Percentiles rank a stretch among this genome's conserved stretches.
Evolutionary conservation across 2,329 filamentous ascomycete genomes (phyloP).

Genomic region (Claviceps sp.): DNA sequence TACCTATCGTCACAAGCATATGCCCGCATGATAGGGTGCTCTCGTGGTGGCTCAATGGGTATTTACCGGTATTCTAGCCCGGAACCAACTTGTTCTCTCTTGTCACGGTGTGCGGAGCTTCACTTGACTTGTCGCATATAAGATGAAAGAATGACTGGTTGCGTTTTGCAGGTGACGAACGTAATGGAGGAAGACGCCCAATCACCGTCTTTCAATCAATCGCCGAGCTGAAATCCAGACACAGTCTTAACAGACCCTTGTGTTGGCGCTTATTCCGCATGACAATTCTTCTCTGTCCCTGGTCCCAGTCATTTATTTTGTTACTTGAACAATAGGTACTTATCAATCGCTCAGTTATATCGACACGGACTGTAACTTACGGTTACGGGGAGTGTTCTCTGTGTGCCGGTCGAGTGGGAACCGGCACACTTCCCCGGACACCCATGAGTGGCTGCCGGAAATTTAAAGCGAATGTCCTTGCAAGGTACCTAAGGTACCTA

Average conservation of each 20-base stretch:
- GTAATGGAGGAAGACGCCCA: too few relatives aligned
- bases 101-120: too few relatives aligned
- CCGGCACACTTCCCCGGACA: conserved; percentile 10
- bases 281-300: not conserved
- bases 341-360: not conserved
- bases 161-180: too few relatives aligned
- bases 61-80: too few relatives aligned
- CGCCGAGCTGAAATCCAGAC: too few relatives aligned
- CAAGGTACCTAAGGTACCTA: not conserved
- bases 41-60: too few relatives aligned
- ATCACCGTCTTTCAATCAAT: too few relatives aligned
- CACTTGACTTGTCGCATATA: too few relatives aligned
- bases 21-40: too few relatives aligned
- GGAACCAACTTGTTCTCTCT: too few relatives aligned
- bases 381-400: not conserved
- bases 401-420: conserved; percentile 7
- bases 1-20: too few relatives aligned
- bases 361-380: not conserved
- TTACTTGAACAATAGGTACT: not conserved
- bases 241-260: not conserved
- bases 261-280: not conserved
- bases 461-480: not conserved
- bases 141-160: too few relatives aligned
- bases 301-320: not conserved
- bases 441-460: conserved; percentile 4